Percentiles rank a stretch among this genome's conserved stretches.
These are phyloP conservation scores for Trichoderma atrobrunneum DNA, from an alignment of 2,329 filamentous ascomycete species.

Conservation along the genomic window DNA sequence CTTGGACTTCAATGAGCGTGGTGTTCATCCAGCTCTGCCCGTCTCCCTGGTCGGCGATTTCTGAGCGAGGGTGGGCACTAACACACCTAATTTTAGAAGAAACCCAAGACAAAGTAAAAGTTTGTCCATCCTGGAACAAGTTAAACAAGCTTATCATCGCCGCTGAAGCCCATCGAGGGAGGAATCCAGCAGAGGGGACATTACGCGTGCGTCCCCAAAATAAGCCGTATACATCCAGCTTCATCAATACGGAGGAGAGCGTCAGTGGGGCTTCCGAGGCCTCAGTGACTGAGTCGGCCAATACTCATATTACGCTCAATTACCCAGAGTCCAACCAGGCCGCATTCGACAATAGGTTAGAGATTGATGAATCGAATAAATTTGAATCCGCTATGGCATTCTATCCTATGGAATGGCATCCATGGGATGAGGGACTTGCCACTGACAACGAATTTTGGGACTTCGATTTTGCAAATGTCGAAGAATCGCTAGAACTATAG, in stretches of 20 bases:
- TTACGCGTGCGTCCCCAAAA: neutral
- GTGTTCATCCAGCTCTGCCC: conserved; percentile 26
- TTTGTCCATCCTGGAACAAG: neutral
- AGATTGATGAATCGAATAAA: neutral
- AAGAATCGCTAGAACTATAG: too few relatives aligned
- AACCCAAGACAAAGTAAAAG: neutral
- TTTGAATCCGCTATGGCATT: neutral
- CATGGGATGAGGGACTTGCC: neutral
- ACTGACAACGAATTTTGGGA: neutral
- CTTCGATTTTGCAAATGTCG: neutral
- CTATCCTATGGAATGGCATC: neutral
- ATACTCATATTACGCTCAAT: neutral
- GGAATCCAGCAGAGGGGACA: neutral
- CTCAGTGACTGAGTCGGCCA: neutral
- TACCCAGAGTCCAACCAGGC: neutral
- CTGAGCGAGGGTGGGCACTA: neutral
- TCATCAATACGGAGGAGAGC: neutral
- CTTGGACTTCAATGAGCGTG: conserved; percentile 28
- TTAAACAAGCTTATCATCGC: neutral
- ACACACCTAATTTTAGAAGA: neutral
- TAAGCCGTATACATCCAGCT: neutral
- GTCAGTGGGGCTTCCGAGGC: neutral
- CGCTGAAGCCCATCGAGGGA: neutral
- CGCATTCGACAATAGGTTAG: neutral
- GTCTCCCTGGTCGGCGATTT: conserved; percentile 23